A percentile compares a stretch with the other conserved stretches of the same genome.
phyloP scores from a whole-genome alignment of 768 basidiomycete species.

The Crucibulum laeve region DNA sequence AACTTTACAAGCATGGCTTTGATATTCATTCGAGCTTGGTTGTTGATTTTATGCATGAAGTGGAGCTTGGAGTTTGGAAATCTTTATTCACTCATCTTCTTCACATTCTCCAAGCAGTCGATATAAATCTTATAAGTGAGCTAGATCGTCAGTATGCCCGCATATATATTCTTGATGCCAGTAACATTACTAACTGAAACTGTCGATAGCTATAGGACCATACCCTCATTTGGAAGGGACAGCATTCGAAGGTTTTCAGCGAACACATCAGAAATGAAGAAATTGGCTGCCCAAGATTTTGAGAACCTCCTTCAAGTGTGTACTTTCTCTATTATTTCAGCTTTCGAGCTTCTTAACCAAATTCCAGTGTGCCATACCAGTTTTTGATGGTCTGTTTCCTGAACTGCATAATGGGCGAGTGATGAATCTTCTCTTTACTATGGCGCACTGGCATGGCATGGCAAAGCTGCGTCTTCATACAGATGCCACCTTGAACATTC shows the following conservation, averaged over 20 bases:
- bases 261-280: constrained; percentile 22
- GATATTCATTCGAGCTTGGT: constrained; percentile 22
- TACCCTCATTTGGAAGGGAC: constrained; percentile 19
- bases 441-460: constrained; percentile 5
- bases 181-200: not conserved
- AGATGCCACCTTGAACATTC: constrained; percentile 2
- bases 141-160: constrained; percentile 13
- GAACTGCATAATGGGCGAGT: constrained; percentile 1
- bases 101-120: constrained; percentile 18
- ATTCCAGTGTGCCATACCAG: constrained; percentile 11
- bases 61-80: constrained; percentile 33
- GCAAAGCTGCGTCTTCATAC: constrained; percentile 8
- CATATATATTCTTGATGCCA: not conserved
- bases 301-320: constrained; percentile 26
- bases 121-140: constrained; percentile 5
- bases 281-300: constrained; percentile 22
- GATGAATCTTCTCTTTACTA: constrained; percentile 1
- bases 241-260: constrained; percentile 16
- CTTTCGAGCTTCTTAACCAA: not conserved
- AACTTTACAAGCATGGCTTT: constrained; percentile 13
- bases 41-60: constrained; percentile 31
- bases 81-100: constrained; percentile 26
- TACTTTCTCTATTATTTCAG: too few species aligned
- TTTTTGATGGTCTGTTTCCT: constrained; percentile 8
- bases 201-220: constrained; percentile 13